Evolutionary conservation across 306 rosid species (phyloP), one percentile per base, ranked within the genome.

Genomic region (Trifolium subterraneum): DNA sequence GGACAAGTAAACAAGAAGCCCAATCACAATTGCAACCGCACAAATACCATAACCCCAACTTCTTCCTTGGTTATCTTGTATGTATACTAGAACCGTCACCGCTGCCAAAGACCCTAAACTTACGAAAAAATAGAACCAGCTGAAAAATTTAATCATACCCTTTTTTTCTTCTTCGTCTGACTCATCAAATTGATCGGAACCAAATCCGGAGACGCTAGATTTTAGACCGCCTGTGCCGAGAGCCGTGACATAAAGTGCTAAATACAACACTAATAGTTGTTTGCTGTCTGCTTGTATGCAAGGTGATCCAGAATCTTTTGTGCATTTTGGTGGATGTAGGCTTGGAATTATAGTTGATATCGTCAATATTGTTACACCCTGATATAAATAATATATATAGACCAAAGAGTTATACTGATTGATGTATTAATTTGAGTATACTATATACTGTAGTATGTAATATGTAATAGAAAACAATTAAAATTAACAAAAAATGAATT

Each of bases 161-260:
- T 8, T 10, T 69, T 77, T 86, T 81, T 93, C 98, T 2, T 68
- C 64, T 4, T 62, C 8, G 44, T 93, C 85, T 0, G 81, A 10
- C 0, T 88, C 97, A 7, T 91, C 93, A 42, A 94, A 94, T 62
- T 94, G 98, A 72, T 91, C 97, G 0, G 97, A 89, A 2, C 97
- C 98, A 1, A 94, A 91, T 1, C 97, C 97, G 0, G 98, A 88
- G 7, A 91, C 94, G 6, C 96, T 88, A 0, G 98, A 91, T 72
- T 94, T 94, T 8, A 94, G 69, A 4, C 98, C 98, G 0, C 98
- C 97, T 0, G 97, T 91, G 38, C 98, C 97, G 0, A 91, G 94
- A 20, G 97, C 96, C 0, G 96, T 91, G 14, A 87, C 54, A 33
- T 91, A 94, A 14, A 94, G 88, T 2, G 96, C 96, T 59, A 80